Conservation (phyloP, 140 eudicot species). For the Anethum foeniculum region DNA sequence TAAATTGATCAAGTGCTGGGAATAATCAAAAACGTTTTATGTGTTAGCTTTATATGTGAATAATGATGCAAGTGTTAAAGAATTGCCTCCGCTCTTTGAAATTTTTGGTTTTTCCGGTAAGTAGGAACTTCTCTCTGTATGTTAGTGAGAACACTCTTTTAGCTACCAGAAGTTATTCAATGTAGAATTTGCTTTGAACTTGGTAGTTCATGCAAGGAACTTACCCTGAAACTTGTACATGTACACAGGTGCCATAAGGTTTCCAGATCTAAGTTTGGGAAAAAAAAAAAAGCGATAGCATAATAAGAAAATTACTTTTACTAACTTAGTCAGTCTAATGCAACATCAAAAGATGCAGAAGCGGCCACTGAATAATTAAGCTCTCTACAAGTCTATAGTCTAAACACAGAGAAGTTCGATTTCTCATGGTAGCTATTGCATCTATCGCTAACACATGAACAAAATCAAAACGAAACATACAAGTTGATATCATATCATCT, state of each 20-base stretch:
- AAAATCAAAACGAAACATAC: background rate
- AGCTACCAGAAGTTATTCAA: background rate
- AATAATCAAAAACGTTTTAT: background rate
- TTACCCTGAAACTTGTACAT: background rate
- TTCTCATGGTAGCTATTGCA: slow-evolving; percentile 13
- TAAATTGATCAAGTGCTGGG: background rate
- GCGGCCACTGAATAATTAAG: slow-evolving; percentile 7
- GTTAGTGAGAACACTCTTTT: background rate
- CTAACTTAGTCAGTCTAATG: background rate
- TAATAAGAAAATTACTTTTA: background rate
- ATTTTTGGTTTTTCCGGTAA: background rate
- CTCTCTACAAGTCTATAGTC: background rate
- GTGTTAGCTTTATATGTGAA: background rate
- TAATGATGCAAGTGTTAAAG: background rate
- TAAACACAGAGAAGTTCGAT: background rate
- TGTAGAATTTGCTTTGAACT: background rate
- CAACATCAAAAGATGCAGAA: slow-evolving; percentile 14
- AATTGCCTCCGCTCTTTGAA: background rate
- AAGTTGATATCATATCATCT: slow-evolving; percentile 24
- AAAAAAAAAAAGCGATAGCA: background rate
- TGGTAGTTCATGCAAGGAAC: background rate
- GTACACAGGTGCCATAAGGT: background rate
- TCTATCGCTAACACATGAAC: slow-evolving; percentile 6
- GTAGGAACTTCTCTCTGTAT: background rate
- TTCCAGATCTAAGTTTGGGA: background rate